Evolutionary conservation across 208 protist genomes (phyloP).

Genomic region (Blastocrithidia nonstop): DNA sequence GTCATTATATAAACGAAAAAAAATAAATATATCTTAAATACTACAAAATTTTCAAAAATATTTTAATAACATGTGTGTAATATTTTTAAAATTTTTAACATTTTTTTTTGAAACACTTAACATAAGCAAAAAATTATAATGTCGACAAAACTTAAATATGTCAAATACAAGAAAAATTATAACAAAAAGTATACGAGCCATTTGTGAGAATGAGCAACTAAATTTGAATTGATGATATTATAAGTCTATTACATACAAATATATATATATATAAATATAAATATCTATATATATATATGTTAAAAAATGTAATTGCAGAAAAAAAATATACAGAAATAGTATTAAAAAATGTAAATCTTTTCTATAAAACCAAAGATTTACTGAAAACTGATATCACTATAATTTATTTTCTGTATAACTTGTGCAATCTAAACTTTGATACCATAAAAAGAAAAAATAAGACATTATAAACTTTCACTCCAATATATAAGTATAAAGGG

Average conservation of each 20-base stretch:
- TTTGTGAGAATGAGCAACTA: too few species aligned
- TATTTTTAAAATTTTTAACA: neutral
- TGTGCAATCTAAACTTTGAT: too few species aligned
- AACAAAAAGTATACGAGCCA: too few species aligned
- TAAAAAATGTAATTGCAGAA: neutral
- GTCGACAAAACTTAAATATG: too few species aligned
- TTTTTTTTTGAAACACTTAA: too few species aligned
- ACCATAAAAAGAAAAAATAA: too few species aligned
- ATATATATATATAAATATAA: conserved; percentile 1
- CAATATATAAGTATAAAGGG: too few species aligned
- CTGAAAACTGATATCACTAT: neutral
- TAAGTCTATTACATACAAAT: neutral
- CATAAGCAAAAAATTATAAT: too few species aligned
- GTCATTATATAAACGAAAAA: conserved; percentile 17
- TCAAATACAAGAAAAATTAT: too few species aligned
- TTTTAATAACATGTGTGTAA: neutral
- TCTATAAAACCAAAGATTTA: neutral
- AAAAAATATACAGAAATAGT: too few species aligned
- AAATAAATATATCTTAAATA: neutral
- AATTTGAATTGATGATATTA: too few species aligned
- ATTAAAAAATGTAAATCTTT: neutral
- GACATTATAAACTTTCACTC: too few species aligned
- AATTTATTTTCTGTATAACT: neutral
- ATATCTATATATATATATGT: neutral
- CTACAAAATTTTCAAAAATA: neutral